Conservation (phyloP, 495 filamentous ascomycete genomes). For the Lineolata rhizophorae region DNA sequence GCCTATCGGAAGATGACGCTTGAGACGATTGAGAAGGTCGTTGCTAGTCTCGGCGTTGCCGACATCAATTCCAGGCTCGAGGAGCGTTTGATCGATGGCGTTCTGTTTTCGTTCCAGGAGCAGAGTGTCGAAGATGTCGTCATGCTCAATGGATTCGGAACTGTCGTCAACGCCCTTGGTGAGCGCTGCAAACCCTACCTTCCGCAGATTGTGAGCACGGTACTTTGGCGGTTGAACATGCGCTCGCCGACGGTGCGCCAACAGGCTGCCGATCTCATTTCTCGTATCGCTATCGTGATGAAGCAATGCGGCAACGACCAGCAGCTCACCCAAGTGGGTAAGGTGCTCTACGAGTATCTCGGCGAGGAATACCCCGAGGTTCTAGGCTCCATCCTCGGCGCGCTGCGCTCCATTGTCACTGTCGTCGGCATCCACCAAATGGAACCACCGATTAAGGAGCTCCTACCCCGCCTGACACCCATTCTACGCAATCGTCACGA, state of each 20-base stretch:
- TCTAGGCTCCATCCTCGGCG: slow-evolving; percentile 86
- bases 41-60: slow-evolving; percentile 77
- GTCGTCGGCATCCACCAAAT: slow-evolving; percentile 97
- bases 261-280: slow-evolving; percentile 91
- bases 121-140: slow-evolving; percentile 92
- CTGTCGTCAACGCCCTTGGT: slow-evolving; percentile 87
- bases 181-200: slow-evolving; percentile 91
- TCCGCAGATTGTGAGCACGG: slow-evolving; percentile 86
- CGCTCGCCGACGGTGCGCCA: slow-evolving; percentile 90
- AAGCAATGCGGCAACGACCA: slow-evolving; percentile 94
- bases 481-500: slow-evolving; percentile 97
- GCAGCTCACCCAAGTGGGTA: slow-evolving; percentile 83
- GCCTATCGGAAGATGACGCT: slow-evolving; percentile 98
- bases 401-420: slow-evolving; percentile 87
- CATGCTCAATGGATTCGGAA: slow-evolving; percentile 97
- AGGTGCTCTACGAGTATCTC: slow-evolving; percentile 95
- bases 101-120: slow-evolving; percentile 95
- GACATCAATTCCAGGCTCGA: slow-evolving; percentile 86
- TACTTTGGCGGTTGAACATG: slow-evolving; percentile 96
- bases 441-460: slow-evolving; percentile 96
- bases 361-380: slow-evolving; percentile 99
- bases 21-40: slow-evolving; percentile 89
- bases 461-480: slow-evolving; percentile 84
- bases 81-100: slow-evolving; percentile 83
- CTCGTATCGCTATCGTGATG: slow-evolving; percentile 94